Conservation (phyloP, 139 green algal genomes). For the Chlamydomonas sp. region DNA sequence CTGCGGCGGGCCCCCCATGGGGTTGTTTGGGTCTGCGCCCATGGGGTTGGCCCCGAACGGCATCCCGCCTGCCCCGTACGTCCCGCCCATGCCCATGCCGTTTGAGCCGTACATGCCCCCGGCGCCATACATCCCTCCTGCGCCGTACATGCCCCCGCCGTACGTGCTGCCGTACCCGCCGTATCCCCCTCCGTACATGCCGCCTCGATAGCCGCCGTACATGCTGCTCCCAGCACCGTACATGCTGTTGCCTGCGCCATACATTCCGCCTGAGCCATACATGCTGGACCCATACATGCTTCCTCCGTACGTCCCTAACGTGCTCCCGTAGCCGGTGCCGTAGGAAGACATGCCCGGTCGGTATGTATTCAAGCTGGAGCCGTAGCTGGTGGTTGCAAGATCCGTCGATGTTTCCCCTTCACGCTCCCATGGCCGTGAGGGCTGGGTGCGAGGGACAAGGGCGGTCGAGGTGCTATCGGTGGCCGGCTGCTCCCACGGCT, state of each 20-base stretch:
- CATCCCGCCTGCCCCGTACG: constrained; percentile 39
- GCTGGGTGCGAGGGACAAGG: not conserved
- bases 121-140: constrained; percentile 43
- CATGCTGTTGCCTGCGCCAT: constrained; percentile 39
- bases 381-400: constrained; percentile 1
- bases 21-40: constrained; percentile 51
- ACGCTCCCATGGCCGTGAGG: constrained; percentile 57
- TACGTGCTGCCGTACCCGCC: constrained; percentile 52
- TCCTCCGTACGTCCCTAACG: not conserved
- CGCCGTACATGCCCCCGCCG: constrained; percentile 47
- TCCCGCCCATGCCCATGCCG: constrained; percentile 32
- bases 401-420: constrained; percentile 22
- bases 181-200: constrained; percentile 56
- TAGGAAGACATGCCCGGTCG: not conserved
- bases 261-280: constrained; percentile 56
- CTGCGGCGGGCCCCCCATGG: constrained; percentile 32
- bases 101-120: constrained; percentile 52
- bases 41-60: constrained; percentile 37
- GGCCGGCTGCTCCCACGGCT: constrained; percentile 63
- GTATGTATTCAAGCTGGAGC: constrained; percentile 13
- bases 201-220: constrained; percentile 46
- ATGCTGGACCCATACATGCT: constrained; percentile 39
- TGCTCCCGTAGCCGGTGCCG: constrained; percentile 40
- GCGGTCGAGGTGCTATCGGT: not conserved
- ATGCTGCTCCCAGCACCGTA: constrained; percentile 45